phyloP scores from a whole-genome alignment of 2,329 filamentous ascomycete species.

The Trichoderma endophyticum region DNA sequence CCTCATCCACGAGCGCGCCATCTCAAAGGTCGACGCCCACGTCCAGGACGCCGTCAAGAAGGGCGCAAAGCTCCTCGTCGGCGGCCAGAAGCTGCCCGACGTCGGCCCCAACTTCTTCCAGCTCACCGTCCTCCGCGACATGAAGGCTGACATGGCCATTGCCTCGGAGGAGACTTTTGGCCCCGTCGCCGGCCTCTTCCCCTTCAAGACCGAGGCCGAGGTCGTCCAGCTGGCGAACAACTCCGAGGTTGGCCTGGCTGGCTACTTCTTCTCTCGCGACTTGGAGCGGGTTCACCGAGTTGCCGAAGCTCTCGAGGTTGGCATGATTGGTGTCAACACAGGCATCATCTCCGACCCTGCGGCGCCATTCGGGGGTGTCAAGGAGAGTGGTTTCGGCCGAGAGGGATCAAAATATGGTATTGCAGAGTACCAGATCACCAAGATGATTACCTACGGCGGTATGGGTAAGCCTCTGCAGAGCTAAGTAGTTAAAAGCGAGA shows the following conservation, averaged over 20 bases:
- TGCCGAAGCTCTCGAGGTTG: slow-evolving; percentile 71
- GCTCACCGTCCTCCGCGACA: slow-evolving; percentile 83
- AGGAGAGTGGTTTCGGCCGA: slow-evolving; percentile 75
- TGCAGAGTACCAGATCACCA: slow-evolving; percentile 71
- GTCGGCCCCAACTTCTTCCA: slow-evolving; percentile 85
- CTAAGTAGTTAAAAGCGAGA: slow-evolving; percentile 22
- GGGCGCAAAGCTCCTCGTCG: slow-evolving; percentile 70
- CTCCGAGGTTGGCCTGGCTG: slow-evolving; percentile 82
- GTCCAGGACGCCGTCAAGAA: slow-evolving; percentile 75
- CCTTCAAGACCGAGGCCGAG: slow-evolving; percentile 84
- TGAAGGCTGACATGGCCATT: slow-evolving; percentile 82
- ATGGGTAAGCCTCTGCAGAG: slow-evolving; percentile 55
- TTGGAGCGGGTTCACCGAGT: slow-evolving; percentile 58
- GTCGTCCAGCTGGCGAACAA: slow-evolving; percentile 80
- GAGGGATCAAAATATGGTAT: slow-evolving; percentile 77
- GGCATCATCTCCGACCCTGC: slow-evolving; percentile 61
- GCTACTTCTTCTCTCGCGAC: slow-evolving; percentile 82
- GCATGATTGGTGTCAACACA: slow-evolving; percentile 84
- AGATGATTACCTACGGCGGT: slow-evolving; percentile 57
- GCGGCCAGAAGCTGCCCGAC: slow-evolving; percentile 70
- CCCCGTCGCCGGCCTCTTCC: slow-evolving; percentile 85
- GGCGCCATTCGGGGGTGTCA: slow-evolving; percentile 72
- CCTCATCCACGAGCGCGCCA: slow-evolving; percentile 78
- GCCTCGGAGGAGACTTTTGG: slow-evolving; percentile 92
- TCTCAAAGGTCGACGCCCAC: slow-evolving; percentile 75